A percentile compares a stretch with the other conserved stretches of the same genome.
phyloP scores from a whole-genome alignment of 1,284 basidiomycete species.

The Moniliella sp. region DNA sequence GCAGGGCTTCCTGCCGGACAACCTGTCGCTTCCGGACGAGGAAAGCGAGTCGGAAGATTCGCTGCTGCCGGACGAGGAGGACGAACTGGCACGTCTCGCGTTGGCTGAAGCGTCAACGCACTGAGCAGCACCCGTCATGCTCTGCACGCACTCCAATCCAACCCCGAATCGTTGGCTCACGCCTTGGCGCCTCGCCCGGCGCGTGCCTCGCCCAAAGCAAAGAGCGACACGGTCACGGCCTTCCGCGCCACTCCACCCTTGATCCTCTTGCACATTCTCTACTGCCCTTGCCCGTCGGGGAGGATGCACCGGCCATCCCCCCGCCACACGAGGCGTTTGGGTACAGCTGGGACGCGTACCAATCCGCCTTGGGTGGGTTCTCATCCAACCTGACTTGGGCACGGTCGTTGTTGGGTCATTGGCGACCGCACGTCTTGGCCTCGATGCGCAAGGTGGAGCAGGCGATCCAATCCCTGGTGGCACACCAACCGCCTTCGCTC shows the following conservation, averaged over 20 bases:
- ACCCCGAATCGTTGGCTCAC: constrained; percentile 12
- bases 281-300: too few relatives aligned
- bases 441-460: too few relatives aligned
- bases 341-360: constrained; percentile 24
- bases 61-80: too few relatives aligned
- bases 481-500: too few relatives aligned
- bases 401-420: constrained; percentile 12
- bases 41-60: too few relatives aligned
- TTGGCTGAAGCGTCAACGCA: constrained; percentile 27
- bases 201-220: constrained; percentile 5
- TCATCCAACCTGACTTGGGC: constrained; percentile 20
- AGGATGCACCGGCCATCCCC: too few relatives aligned
- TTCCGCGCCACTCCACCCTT: constrained; percentile 23
- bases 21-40: too few relatives aligned
- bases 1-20: too few relatives aligned
- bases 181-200: constrained; percentile 6
- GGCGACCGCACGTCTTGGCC: constrained; percentile 6
- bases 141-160: constrained; percentile 15
- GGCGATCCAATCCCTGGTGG: too few relatives aligned
- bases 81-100: constrained; percentile 26
- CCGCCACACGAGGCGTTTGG: constrained; percentile 20
- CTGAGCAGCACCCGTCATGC: constrained; percentile 19
- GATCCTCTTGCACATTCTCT: constrained; percentile 23
- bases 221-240: constrained; percentile 8
- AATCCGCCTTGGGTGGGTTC: constrained; percentile 23